These are phyloP conservation scores for Westerdykella aurantiaca DNA, from an alignment of 2,329 filamentous ascomycete species.

Conservation along the genomic window DNA sequence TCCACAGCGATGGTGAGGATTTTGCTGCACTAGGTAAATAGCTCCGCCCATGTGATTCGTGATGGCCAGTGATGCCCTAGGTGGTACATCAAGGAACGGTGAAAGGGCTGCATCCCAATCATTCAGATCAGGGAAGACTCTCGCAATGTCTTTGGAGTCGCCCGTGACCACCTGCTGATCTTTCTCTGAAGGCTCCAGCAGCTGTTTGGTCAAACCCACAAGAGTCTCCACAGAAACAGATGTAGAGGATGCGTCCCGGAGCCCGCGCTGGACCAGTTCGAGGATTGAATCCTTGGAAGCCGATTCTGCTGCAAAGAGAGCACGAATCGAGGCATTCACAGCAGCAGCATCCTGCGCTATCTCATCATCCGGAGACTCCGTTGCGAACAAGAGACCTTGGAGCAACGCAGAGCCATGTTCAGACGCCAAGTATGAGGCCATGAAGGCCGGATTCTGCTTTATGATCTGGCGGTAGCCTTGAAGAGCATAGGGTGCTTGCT, in stretches of 20 bases:
- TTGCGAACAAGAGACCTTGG: conserved; percentile 48
- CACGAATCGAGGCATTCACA: conserved; percentile 35
- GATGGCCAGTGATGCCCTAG: conserved; percentile 63
- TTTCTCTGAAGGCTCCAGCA: conserved; percentile 33
- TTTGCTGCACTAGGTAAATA: conserved; percentile 54
- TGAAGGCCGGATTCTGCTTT: conserved; percentile 36
- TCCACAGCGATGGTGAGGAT: conserved; percentile 11
- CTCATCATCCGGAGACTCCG: conserved; percentile 50
- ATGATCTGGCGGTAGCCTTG: conserved; percentile 44
- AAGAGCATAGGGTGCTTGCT: conserved; percentile 33
- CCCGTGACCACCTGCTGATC: conserved; percentile 21
- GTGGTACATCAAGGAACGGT: conserved; percentile 48
- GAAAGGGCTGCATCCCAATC: conserved; percentile 62
- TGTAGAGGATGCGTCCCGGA: conserved; percentile 41
- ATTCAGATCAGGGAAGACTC: conserved; percentile 57
- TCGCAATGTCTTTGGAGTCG: conserved; percentile 5
- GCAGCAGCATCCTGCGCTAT: conserved; percentile 41
- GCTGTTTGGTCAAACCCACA: conserved; percentile 49
- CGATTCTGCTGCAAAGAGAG: conserved; percentile 32
- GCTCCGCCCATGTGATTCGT: conserved; percentile 67
- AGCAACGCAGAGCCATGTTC: conserved; percentile 47
- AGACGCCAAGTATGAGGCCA: conserved; percentile 42
- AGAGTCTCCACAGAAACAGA: conserved; percentile 50
- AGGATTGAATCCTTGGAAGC: conserved; percentile 44
- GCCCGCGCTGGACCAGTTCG: conserved; percentile 48